These are phyloP conservation scores for Malassezia yamatoensis DNA, from an alignment of 1,284 basidiomycete species.

Conservation along the genomic window DNA sequence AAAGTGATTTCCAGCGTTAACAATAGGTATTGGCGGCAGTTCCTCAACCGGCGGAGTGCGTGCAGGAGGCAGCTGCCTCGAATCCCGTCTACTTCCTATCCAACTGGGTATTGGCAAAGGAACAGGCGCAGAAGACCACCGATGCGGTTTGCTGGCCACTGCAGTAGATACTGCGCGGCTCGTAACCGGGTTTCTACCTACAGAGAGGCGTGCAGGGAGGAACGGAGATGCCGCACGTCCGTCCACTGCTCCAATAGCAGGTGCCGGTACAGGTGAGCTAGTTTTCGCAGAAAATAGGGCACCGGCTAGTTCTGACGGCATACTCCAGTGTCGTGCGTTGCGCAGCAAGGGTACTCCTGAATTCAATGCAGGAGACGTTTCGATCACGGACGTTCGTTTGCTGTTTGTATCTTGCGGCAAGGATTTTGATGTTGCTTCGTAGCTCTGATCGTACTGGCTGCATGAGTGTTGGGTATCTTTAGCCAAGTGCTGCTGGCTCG, in stretches of 20 bases:
- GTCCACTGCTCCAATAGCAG: not conserved
- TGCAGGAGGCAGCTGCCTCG: not conserved
- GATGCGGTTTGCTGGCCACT: not conserved
- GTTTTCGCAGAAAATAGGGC: not conserved
- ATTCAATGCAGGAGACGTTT: no score
- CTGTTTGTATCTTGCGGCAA: no score
- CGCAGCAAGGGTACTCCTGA: not conserved
- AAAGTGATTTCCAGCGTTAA: no score
- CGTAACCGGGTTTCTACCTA: not conserved
- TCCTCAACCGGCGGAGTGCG: not conserved
- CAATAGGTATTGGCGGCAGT: not conserved
- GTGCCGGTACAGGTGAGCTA: not conserved
- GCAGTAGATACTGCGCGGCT: not conserved
- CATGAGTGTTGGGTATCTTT: no score
- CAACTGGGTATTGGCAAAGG: not conserved
- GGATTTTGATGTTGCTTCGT: no score
- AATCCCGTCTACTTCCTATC: not conserved
- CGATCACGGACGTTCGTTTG: no score
- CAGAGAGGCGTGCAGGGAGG: not conserved
- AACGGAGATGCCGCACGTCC: not conserved
- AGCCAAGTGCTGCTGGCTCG: no score
- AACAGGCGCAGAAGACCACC: not conserved
- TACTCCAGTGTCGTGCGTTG: slow-evolving; percentile 1
- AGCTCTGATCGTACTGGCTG: no score
- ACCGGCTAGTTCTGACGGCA: not conserved